Base-by-base conservation (phyloP, 192 early-diverging fungal genomes). In the Rhizophagus prolifer region DNA sequence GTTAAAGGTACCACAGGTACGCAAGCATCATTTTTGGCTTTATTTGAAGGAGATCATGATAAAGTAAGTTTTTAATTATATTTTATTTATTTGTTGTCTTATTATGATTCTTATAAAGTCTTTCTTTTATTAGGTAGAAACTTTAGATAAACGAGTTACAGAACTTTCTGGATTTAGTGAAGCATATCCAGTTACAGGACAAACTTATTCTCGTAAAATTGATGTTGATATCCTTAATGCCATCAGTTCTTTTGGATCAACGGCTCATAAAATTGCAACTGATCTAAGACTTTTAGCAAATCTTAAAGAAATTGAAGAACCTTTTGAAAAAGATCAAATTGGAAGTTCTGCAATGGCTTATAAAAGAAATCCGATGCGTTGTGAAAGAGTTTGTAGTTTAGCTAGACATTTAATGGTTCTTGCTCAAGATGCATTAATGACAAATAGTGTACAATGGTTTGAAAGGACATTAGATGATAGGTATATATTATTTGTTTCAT, bases 281-380 rank as follows among this genome's bases (percentile, higher is more conserved):
- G 97, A 99, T 81, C 94, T 99, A 76, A 92, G 97, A 58, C 87
- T 99, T 47, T 86, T 99, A 76, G 97, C 96, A 28, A 94, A 95
- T 77, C 85, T 99, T 70, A 99, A 99, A 90, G 97, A 99, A 80
- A 88, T 99, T 59, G 97, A 99, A 85, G 97, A 99, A 83, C 97
- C 97, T 28, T 99, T 99, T 72, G 97, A 99, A 85, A 96, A 96
- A 88, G 95, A 99, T 85, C 97, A 99, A 86, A 99, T 99, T 74
- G 97, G 97, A 9, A 94, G 92, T 34, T 96, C 94, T 31, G 97
- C 97, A 74, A 99, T 99, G 97, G 97, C 97, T 74, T 99, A 99
- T 88, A 99, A 99, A 93, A 93, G 97, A 77, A 99, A 99, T 89
- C 97, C 97, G 30, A 99, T 99, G 97, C 92, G 96, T 47, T 96